Evolutionary conservation across 164 flowering plant genomes (phyloP).

Genomic region (Taxillus chinensis): DNA sequence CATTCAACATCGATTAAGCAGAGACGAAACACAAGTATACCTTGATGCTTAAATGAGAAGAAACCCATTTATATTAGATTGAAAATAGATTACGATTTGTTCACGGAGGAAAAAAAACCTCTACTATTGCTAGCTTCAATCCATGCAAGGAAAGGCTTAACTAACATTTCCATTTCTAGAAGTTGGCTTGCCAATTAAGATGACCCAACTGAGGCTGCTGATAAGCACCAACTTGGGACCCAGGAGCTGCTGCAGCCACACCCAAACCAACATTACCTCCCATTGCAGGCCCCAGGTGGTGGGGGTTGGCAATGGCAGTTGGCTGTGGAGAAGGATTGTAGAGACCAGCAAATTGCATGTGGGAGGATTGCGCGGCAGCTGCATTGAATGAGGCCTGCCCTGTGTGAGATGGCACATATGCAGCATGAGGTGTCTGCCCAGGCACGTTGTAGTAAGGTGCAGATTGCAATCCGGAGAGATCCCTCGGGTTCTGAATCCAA

Average conservation of each 20-base stretch:
- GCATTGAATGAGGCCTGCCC: constrained; percentile 71
- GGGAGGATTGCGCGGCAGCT: constrained; percentile 62
- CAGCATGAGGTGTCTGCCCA: constrained; percentile 70
- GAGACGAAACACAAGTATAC: background rate
- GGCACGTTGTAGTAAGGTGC: constrained; percentile 69
- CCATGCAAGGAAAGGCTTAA: constrained; percentile 14
- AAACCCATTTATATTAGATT: constrained; percentile 16
- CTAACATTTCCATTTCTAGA: constrained; percentile 23
- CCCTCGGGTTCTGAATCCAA: constrained; percentile 86
- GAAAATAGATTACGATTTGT: constrained; percentile 12
- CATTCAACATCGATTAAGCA: too few relatives aligned
- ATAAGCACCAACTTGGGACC: constrained; percentile 67
- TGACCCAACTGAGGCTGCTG: constrained; percentile 86
- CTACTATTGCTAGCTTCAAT: constrained; percentile 19
- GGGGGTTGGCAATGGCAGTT: constrained; percentile 52
- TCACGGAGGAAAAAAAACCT: constrained; percentile 20
- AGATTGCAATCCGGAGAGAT: constrained; percentile 57
- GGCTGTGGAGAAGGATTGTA: constrained; percentile 61
- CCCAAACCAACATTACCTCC: constrained; percentile 65
- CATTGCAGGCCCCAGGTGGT: constrained; percentile 61
- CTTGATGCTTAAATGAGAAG: background rate
- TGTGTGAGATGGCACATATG: constrained; percentile 70
- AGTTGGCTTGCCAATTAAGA: constrained; percentile 68
- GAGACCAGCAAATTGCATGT: constrained; percentile 71
- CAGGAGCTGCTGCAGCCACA: constrained; percentile 52